phyloP scores from a whole-genome alignment of 2,329 filamentous ascomycete genomes.

The Pseudopyricularia javanii region DNA sequence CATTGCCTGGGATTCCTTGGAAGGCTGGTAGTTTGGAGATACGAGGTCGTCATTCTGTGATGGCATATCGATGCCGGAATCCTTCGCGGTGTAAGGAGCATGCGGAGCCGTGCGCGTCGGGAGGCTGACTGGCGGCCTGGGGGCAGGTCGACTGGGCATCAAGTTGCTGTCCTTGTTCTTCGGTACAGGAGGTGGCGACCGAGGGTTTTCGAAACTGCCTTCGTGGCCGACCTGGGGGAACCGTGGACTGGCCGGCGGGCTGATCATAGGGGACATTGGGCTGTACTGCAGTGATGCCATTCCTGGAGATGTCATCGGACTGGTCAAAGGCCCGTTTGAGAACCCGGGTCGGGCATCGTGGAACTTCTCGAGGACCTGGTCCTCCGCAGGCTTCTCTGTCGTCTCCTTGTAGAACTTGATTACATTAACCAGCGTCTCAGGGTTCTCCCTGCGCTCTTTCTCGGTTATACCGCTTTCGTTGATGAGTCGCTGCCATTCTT shows the following conservation, averaged over 20 bases:
- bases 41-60: slow-evolving; percentile 42
- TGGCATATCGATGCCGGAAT: slow-evolving; percentile 51
- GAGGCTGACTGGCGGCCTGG: slow-evolving; percentile 64
- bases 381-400: slow-evolving; percentile 65
- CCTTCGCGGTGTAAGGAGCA: slow-evolving; percentile 43
- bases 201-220: slow-evolving; percentile 94
- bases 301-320: slow-evolving; percentile 33
- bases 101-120: slow-evolving; percentile 45
- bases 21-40: slow-evolving; percentile 24
- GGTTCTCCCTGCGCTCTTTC: slow-evolving; percentile 90
- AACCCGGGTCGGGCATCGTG: slow-evolving; percentile 62
- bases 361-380: slow-evolving; percentile 92
- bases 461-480: slow-evolving; percentile 94
- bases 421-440: slow-evolving; percentile 90
- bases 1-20: slow-evolving; percentile 46
- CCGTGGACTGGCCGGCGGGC: slow-evolving; percentile 71
- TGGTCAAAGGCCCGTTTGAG: slow-evolving; percentile 26
- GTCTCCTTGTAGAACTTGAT: slow-evolving; percentile 97
- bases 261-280: slow-evolving; percentile 52
- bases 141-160: slow-evolving; percentile 74
- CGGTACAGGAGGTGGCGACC: slow-evolving; percentile 83
- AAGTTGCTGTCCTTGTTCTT: slow-evolving; percentile 47
- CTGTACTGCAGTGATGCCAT: slow-evolving; percentile 43
- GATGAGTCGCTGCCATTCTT: slow-evolving; percentile 94
- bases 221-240: slow-evolving; percentile 77